Evolutionary conservation across 768 basidiomycete genomes (phyloP).

Genomic region (Tricholoma saponaceum): DNA sequence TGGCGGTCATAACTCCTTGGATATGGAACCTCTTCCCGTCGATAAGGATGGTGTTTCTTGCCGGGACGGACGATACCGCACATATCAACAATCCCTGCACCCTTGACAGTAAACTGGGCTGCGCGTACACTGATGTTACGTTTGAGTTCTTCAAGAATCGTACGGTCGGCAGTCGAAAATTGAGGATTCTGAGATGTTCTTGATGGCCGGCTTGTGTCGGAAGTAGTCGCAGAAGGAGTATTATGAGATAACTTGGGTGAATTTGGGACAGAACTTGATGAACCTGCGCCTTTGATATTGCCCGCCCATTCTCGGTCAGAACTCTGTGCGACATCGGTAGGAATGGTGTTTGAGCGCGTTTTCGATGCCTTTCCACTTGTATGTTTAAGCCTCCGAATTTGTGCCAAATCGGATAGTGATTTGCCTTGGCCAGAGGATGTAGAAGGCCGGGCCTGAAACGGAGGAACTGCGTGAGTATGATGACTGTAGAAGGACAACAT

Average conservation of each 20-base stretch:
- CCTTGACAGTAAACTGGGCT: conserved; percentile 53
- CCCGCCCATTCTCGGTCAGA: background rate
- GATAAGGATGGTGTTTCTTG: conserved; percentile 55
- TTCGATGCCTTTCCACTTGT: conserved; percentile 24
- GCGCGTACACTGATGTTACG: conserved; percentile 48
- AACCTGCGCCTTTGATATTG: background rate
- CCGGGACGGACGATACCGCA: conserved; percentile 27
- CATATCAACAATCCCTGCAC: conserved; percentile 28
- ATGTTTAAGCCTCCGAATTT: conserved; percentile 30
- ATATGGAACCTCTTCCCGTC: conserved; percentile 54
- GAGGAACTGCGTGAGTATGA: conserved; percentile 6
- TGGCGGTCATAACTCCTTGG: conserved; percentile 62
- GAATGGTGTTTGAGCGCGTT: conserved; percentile 16
- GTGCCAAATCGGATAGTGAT: conserved; percentile 21
- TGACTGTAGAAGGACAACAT: conserved; percentile 11
- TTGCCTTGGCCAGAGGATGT: conserved; percentile 22
- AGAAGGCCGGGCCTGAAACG: conserved; percentile 22
- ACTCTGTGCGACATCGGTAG: conserved; percentile 1
- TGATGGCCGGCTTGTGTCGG: conserved; percentile 4
- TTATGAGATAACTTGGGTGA: conserved; percentile 10
- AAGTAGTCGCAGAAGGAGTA: conserved; percentile 5
- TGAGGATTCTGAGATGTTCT: conserved; percentile 22
- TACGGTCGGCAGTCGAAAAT: conserved; percentile 60
- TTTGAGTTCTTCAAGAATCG: conserved; percentile 55
- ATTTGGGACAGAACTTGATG: conserved; percentile 8